Evolutionary conservation across 192 early-diverging fungal species (phyloP).

Genomic region (Phlyctochytrium bullatum): DNA sequence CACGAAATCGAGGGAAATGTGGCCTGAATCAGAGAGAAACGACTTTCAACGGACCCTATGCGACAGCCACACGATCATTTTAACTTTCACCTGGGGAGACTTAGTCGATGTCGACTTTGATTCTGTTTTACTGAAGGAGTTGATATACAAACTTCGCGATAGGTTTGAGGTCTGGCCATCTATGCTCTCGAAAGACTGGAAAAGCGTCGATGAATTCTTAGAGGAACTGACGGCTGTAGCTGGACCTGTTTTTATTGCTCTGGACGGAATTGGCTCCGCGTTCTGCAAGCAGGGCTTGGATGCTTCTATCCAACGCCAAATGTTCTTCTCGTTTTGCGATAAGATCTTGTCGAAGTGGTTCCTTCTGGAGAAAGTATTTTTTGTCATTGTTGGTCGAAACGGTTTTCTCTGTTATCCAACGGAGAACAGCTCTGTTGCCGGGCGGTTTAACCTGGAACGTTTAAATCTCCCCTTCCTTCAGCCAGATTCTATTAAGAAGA

Average conservation of each 20-base stretch:
- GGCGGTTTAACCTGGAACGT: no score
- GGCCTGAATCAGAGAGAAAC: no score
- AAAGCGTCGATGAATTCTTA: constrained; percentile 7
- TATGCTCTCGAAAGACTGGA: constrained; percentile 5
- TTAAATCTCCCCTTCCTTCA: no score
- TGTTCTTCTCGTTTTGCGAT: constrained; percentile 14
- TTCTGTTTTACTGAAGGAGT: constrained; percentile 7
- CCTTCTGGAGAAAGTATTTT: no score
- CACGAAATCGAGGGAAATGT: no score
- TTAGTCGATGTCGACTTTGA: background rate
- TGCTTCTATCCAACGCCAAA: constrained; percentile 15
- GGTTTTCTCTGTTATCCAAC: no score
- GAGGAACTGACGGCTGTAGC: constrained; percentile 3
- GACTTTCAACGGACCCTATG: no score
- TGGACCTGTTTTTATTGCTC: constrained; percentile 25
- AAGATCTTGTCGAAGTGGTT: background rate
- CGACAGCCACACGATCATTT: no score
- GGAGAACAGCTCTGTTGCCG: no score
- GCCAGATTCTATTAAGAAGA: no score
- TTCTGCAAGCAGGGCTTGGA: background rate
- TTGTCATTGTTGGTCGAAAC: no score
- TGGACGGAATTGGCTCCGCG: constrained; percentile 20
- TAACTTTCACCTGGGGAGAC: no score
- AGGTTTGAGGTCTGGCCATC: constrained; percentile 4
- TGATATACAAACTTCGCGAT: background rate